These are phyloP conservation scores for Nakataea oryzae DNA, from an alignment of 2,329 filamentous ascomycete genomes.

Conservation along the genomic window DNA sequence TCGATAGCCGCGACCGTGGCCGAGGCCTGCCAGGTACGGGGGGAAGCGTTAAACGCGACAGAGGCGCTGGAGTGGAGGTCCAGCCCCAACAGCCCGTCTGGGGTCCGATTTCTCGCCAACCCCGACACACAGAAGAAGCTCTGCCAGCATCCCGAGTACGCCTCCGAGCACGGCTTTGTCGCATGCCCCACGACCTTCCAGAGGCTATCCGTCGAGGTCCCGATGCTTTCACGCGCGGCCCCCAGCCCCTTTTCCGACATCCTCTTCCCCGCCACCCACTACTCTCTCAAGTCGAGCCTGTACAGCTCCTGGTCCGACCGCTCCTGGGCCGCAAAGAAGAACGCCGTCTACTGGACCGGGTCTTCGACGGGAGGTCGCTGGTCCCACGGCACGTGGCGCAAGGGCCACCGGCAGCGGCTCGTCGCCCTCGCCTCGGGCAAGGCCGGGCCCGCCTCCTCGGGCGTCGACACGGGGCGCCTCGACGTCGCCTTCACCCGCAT, in stretches of 20 bases:
- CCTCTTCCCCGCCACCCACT: constrained; percentile 6
- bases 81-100: not conserved
- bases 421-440: constrained; percentile 4
- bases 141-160: constrained; percentile 33
- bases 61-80: not conserved
- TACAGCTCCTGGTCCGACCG: constrained; percentile 4
- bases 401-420: constrained; percentile 6
- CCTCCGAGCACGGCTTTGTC: constrained; percentile 31
- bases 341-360: constrained; percentile 7
- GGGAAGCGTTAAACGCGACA: not conserved
- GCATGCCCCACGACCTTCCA: constrained; percentile 30
- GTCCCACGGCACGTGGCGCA: constrained; percentile 3
- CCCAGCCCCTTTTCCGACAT: constrained; percentile 7
- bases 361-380: constrained; percentile 7
- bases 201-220: constrained; percentile 27
- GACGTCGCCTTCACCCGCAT: constrained; percentile 1
- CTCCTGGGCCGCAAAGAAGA: constrained; percentile 6
- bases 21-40: not conserved
- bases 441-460: not conserved
- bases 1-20: not conserved
- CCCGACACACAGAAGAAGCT: constrained; percentile 20
- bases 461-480: not conserved
- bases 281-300: constrained; percentile 4
- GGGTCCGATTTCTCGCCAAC: constrained; percentile 24
- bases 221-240: constrained; percentile 28